Evolutionary conservation across 2,329 filamentous ascomycete genomes (phyloP), one percentile per base, ranked within the genome.

Genomic region (Penicillium paneum): DNA sequence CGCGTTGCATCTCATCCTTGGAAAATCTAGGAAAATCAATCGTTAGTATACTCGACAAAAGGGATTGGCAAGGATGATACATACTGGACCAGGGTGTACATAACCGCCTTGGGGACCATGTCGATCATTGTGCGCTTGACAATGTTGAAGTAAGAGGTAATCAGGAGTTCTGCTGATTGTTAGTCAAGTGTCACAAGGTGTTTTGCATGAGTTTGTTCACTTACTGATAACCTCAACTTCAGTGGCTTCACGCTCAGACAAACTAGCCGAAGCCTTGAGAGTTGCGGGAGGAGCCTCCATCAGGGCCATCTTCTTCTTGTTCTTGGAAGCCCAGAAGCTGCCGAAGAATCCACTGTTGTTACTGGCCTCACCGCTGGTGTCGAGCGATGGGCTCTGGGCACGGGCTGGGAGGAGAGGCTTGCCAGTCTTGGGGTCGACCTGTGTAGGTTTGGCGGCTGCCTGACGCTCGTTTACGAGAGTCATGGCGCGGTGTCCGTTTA

Each of bases 251-350:
- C 94, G 91, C 77, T 99, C 94, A 5, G 90, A 96, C 36, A 99
- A 80, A 26, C 88, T 96, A 39, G 94, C 93, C 3, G 91, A 96
- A 32, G 94, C 94, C 80, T 97, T 99, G 54, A 99, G 84, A 39
- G 86, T 93, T 29, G 94, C 85, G 59, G 94, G 94, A 36, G 94
- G 94, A 13, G 94, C 82, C 73, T 99, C 94, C 94, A 99, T 99
- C 44, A 93, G 92, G n/a, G 94, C 94, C 78, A 96, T 95, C 87
- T 97, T 97, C 87, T 99, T 99, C 86, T 97, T 99, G 80, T 97
- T 99, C 84, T 97, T 99, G 70, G 90, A 92, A 11, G 94, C 91
- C 71, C 97, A 99, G 83, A 99, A 99, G 69, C 90, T 96, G 64
- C 94, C 94, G 67, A 99, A 99, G 83, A 99, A 99, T 35, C 93